These are phyloP conservation scores for Hortaea werneckii DNA, from an alignment of 2,329 filamentous ascomycete species.

Conservation along the genomic window DNA sequence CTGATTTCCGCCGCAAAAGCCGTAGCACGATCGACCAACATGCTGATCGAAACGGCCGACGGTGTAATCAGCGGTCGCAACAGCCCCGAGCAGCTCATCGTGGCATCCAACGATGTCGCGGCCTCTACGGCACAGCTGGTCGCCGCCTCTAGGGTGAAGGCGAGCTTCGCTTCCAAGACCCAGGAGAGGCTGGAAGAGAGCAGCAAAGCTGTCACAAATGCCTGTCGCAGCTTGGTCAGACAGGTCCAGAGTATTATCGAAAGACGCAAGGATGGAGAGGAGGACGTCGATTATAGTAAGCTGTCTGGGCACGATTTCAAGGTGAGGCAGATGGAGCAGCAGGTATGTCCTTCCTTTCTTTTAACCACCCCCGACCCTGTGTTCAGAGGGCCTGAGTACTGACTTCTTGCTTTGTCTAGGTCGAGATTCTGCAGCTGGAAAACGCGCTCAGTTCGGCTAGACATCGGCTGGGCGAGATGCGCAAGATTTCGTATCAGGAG, in stretches of 20 bases:
- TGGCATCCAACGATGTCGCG: slow-evolving; percentile 93
- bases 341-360: slow-evolving; percentile 51
- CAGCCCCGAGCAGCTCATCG: slow-evolving; percentile 92
- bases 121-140: slow-evolving; percentile 95
- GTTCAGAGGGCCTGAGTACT: neutral
- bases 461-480: slow-evolving; percentile 86
- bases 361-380: too few species aligned
- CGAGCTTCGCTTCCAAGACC: slow-evolving; percentile 93
- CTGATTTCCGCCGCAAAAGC: slow-evolving; percentile 96
- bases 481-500: slow-evolving; percentile 90
- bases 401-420: slow-evolving; percentile 44
- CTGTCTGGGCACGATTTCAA: slow-evolving; percentile 95
- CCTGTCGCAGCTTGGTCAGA: slow-evolving; percentile 76
- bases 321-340: slow-evolving; percentile 97
- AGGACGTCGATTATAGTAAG: slow-evolving; percentile 77
- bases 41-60: slow-evolving; percentile 93
- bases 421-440: slow-evolving; percentile 93
- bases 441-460: slow-evolving; percentile 72
- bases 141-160: slow-evolving; percentile 90
- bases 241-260: slow-evolving; percentile 94
- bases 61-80: slow-evolving; percentile 87
- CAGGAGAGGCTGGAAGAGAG: slow-evolving; percentile 86
- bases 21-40: slow-evolving; percentile 86
- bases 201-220: slow-evolving; percentile 82
- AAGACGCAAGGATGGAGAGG: slow-evolving; percentile 66